These are phyloP conservation scores for Sugiyamaella boreocaroliniensis DNA, from an alignment of 805 yeast species.

Conservation along the genomic window DNA sequence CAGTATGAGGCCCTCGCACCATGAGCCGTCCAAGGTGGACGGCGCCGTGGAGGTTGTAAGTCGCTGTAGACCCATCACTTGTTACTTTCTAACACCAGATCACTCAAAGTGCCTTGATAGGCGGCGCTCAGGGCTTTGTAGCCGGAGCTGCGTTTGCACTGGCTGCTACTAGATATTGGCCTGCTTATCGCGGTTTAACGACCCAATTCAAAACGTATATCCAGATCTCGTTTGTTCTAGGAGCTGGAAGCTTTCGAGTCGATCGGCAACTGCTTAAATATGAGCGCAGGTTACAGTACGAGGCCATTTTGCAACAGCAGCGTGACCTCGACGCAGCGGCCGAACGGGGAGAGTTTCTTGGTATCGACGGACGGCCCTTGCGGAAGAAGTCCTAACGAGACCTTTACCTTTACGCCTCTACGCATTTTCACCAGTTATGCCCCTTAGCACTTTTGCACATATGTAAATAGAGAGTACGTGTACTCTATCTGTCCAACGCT, in stretches of 20 bases:
- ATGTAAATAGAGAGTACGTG: too few species aligned
- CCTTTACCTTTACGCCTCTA: too few species aligned
- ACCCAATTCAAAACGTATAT: conserved; percentile 19
- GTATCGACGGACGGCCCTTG: conserved; percentile 8
- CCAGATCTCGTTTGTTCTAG: conserved; percentile 17
- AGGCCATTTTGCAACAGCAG: conserved; percentile 15
- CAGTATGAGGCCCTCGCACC: conserved; percentile 22
- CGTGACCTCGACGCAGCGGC: conserved; percentile 16
- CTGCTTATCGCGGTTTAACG: conserved; percentile 17
- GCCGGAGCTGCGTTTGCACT: conserved; percentile 15
- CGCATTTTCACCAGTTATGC: too few species aligned
- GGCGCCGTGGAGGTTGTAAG: conserved; percentile 23
- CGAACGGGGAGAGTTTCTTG: conserved; percentile 17
- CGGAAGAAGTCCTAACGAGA: background rate
- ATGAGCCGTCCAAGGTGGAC: conserved; percentile 19
- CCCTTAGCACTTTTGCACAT: too few species aligned
- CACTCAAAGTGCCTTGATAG: conserved; percentile 13
- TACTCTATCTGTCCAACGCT: too few species aligned
- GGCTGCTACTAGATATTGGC: conserved; percentile 16
- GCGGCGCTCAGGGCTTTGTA: conserved; percentile 18
- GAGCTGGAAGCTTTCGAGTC: conserved; percentile 14
- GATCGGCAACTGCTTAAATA: conserved; percentile 17
- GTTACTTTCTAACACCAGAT: conserved; percentile 11
- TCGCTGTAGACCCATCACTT: background rate
- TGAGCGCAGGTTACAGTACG: conserved; percentile 14